Evolutionary conservation across 73 alveolate genomes (phyloP).

Genomic region (Stentor roeselii): DNA sequence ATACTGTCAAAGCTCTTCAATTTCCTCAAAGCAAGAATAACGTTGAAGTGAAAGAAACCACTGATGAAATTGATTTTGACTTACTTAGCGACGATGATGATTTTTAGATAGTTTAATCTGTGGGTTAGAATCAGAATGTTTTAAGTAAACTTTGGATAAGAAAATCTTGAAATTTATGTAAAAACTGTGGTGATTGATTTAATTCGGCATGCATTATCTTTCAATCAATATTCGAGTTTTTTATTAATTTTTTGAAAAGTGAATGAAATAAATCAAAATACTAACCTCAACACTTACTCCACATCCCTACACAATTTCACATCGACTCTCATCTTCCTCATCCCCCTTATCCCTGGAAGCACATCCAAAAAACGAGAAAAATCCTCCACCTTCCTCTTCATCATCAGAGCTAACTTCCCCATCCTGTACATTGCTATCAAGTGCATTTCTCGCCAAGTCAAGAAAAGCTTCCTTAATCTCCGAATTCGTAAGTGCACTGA

Average conservation of each 20-base stretch:
- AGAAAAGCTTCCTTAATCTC: conserved; percentile 15
- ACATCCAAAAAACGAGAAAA: not conserved
- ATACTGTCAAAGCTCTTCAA: conserved; percentile 80
- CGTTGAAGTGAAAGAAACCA: conserved; percentile 60
- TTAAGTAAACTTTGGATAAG: too few relatives aligned
- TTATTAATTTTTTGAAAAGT: too few relatives aligned
- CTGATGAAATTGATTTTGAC: conserved; percentile 48
- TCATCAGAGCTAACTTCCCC: not conserved
- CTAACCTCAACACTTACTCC: too few relatives aligned
- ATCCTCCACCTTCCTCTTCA: not conserved
- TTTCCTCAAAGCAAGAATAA: conserved; percentile 77
- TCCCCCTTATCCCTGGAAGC: not conserved
- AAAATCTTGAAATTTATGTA: too few relatives aligned
- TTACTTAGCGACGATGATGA: not conserved
- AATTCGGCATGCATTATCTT: too few relatives aligned
- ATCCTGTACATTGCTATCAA: not conserved
- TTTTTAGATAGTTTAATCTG: conserved; percentile 3
- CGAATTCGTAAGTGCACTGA: not conserved
- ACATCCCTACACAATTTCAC: too few relatives aligned
- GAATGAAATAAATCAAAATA: too few relatives aligned
- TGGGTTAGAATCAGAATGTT: too few relatives aligned
- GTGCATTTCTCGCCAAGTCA: conserved; percentile 9
- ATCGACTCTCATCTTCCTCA: not conserved
- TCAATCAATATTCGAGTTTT: too few relatives aligned
- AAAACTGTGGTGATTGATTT: too few relatives aligned